phyloP scores from a whole-genome alignment of 257 asterid genomes.

The Solanum sejunctum region DNA sequence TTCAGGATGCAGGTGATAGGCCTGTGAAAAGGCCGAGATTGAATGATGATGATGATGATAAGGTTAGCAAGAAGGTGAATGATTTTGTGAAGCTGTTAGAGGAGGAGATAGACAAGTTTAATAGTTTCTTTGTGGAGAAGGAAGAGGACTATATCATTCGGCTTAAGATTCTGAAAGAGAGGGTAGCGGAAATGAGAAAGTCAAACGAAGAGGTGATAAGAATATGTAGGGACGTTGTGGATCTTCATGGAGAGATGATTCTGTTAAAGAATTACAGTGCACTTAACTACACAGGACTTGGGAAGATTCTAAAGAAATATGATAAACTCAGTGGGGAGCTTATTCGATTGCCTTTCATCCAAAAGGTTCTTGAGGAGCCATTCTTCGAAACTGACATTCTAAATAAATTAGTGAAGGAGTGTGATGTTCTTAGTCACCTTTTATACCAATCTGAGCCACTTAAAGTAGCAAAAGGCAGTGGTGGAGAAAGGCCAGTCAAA shows the following conservation, averaged over 20 bases:
- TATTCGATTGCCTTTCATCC: too few species aligned
- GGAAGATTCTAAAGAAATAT: constrained; percentile 67
- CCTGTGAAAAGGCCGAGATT: constrained; percentile 7
- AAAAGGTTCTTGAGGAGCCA: too few species aligned
- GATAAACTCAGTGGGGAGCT: constrained; percentile 52
- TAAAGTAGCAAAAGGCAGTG: neutral
- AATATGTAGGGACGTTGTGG: constrained; percentile 53
- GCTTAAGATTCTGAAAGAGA: constrained; percentile 38
- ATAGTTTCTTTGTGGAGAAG: constrained; percentile 15
- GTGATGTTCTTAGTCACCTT: constrained; percentile 7
- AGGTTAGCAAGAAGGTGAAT: constrained; percentile 6
- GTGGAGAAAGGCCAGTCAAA: constrained; percentile 3
- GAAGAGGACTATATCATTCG: constrained; percentile 21
- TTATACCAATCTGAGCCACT: constrained; percentile 20
- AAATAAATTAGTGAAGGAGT: too few species aligned
- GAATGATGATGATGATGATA: neutral
- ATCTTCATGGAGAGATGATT: constrained; percentile 83
- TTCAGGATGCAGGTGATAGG: constrained; percentile 1
- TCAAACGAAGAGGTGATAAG: constrained; percentile 38
- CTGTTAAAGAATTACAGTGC: constrained; percentile 73
- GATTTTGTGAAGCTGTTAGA: constrained; percentile 26
- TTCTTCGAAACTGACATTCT: too few species aligned
- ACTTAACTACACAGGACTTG: constrained; percentile 73
- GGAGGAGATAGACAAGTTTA: constrained; percentile 23
- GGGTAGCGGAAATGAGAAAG: constrained; percentile 25